Evolutionary conservation across 805 yeast genomes (phyloP), one percentile per base, ranked within the genome.

Genomic region (Candida coquimbonensis): DNA sequence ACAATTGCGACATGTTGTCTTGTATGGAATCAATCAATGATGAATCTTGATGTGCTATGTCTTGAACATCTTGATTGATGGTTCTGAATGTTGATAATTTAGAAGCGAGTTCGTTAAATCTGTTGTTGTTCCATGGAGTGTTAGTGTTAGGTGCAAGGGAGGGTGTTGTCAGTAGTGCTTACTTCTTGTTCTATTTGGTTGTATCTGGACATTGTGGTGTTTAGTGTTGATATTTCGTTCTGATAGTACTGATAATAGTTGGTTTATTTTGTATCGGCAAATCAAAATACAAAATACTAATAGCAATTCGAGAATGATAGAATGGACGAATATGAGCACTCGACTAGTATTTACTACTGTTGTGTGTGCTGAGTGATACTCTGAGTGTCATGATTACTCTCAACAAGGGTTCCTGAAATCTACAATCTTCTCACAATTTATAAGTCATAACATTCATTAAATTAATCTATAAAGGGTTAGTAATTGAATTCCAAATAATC

Each of bases 11-110:
- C 62, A 83, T 70, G n/a, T 80, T 71, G 46, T 75, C 74, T 35
- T 76, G 71, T 19, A 78, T 54, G 16, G 64, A 64, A 44, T 63
- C 64, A 19, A 77, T 56, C 35, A 69, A 52, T 0, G 72, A 66
- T 25, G 61, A 60, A 49, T 77, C 81, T 44, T 79, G 80, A 17
- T 73, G 69, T 1, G 91, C 84, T 52, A 80, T 83, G 45, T 68
- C 64, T 53, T 82, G 78, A 34, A 84, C 81, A 48, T 84, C 91
- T 51, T 76, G 75, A 43, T 87, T 83, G 25, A 85, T 78, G 46
- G 70, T 69, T 49, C 86, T 74, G 53, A 84, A 75, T 1, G 81
- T 72, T 2, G 87, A 73, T 35, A 84, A 67, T 59, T 84, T 84
- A 43, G 74, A 70, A 3, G 90, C 86, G 21, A 84, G 69, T 50